These are phyloP conservation scores for Quercus parvula DNA, from an alignment of 306 rosid species.

Conservation along the genomic window DNA sequence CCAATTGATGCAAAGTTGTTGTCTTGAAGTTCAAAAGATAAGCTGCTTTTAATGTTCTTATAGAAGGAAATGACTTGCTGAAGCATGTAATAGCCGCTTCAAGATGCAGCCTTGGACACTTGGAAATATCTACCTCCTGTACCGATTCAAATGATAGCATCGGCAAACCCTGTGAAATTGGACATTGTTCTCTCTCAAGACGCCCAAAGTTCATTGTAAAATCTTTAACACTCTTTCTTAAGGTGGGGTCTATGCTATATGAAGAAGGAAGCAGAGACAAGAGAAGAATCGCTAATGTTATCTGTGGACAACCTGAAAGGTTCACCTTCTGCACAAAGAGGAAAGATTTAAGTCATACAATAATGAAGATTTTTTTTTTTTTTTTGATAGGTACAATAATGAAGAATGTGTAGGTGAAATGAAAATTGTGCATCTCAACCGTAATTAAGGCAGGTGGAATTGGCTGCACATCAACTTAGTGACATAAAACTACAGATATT, in stretches of 20 bases:
- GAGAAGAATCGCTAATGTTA: constrained; percentile 51
- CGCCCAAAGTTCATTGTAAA: constrained; percentile 33
- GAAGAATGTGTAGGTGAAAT: constrained; percentile 7
- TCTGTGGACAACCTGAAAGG: constrained; percentile 76
- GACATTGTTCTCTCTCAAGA: constrained; percentile 23
- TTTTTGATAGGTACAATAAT: constrained; percentile 5
- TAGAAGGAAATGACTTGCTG: constrained; percentile 62
- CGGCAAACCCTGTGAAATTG: constrained; percentile 22
- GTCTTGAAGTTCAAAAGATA: constrained; percentile 50
- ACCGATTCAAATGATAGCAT: constrained; percentile 50
- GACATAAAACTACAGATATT: constrained; percentile 12
- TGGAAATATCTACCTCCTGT: constrained; percentile 75
- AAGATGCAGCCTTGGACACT: constrained; percentile 55
- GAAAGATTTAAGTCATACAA: constrained; percentile 25
- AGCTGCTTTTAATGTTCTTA: constrained; percentile 62
- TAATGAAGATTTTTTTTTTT: not conserved
- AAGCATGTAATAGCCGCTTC: constrained; percentile 59
- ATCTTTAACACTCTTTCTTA: constrained; percentile 34
- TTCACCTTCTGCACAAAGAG: constrained; percentile 61
- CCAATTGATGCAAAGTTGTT: constrained; percentile 35
- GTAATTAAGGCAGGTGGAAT: constrained; percentile 17
- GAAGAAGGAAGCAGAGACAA: constrained; percentile 61
- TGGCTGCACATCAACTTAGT: constrained; percentile 12
- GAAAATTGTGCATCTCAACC: constrained; percentile 5
- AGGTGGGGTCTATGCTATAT: constrained; percentile 31